A percentile compares a stretch with the other conserved stretches of the same genome.
Conservation (phyloP, 148 eudicot species). For the Vaccinium macrocarpon region DNA sequence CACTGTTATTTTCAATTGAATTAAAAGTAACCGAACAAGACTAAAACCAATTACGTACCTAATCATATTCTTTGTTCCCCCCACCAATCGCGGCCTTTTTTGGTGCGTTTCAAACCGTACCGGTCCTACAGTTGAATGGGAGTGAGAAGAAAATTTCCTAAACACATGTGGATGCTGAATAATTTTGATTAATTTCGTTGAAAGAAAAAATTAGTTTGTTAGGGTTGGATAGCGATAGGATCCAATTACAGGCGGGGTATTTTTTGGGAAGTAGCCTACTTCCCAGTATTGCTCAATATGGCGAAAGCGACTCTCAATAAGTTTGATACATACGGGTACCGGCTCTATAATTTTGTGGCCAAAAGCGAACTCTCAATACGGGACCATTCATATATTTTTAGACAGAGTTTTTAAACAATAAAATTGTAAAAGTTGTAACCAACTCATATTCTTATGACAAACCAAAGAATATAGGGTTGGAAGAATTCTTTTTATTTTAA, state of each 20-base stretch:
- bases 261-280: too few species aligned
- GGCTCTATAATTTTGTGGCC: too few species aligned
- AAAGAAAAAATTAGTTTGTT: background rate
- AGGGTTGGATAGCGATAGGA: background rate
- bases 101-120: background rate
- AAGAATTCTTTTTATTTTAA: too few species aligned
- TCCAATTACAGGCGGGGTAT: background rate
- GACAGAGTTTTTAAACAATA: too few species aligned
- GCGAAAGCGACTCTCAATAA: too few species aligned
- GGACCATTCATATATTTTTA: too few species aligned
- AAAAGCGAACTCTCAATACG: too few species aligned
- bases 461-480: too few species aligned
- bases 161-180: background rate
- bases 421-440: too few species aligned
- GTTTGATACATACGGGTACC: too few species aligned
- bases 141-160: background rate
- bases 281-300: too few species aligned
- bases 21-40: background rate
- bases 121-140: background rate
- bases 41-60: background rate
- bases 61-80: background rate
- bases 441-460: too few species aligned
- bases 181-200: background rate
- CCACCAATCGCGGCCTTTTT: conserved; percentile 7
- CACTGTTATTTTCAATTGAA: conserved; percentile 10